A percentile compares a stretch with the other conserved stretches of the same genome.
These are phyloP conservation scores for Suhomyces bolitotheri DNA, from an alignment of 1,139 yeast species.

Conservation along the genomic window DNA sequence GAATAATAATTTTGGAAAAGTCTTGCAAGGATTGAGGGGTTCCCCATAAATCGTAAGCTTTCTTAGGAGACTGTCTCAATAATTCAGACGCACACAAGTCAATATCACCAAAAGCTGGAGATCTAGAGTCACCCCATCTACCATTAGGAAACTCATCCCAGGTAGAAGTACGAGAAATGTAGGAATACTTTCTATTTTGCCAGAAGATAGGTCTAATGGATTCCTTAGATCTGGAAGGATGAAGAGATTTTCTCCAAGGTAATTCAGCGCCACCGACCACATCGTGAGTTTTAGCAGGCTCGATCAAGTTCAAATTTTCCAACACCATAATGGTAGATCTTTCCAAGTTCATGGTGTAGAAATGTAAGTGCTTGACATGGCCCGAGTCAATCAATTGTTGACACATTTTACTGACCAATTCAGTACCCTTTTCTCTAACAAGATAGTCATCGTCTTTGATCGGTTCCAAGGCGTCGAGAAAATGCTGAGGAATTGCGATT, in stretches of 20 bases:
- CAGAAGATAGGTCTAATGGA: slow-evolving; percentile 92
- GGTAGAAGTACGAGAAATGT: slow-evolving; percentile 84
- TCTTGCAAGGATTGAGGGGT: slow-evolving; percentile 62
- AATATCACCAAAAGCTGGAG: slow-evolving; percentile 91
- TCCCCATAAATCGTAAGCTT: slow-evolving; percentile 87
- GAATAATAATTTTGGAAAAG: slow-evolving; percentile 59
- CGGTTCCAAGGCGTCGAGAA: slow-evolving; percentile 71
- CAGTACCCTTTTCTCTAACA: slow-evolving; percentile 85
- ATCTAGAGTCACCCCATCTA: slow-evolving; percentile 91
- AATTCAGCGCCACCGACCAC: slow-evolving; percentile 44
- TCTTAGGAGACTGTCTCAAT: slow-evolving; percentile 76
- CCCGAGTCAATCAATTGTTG: slow-evolving; percentile 68
- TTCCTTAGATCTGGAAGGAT: slow-evolving; percentile 79
- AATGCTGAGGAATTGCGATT: slow-evolving; percentile 73
- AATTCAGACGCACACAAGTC: slow-evolving; percentile 77
- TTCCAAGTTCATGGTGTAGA: slow-evolving; percentile 95
- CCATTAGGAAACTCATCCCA: slow-evolving; percentile 98
- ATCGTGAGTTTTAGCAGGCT: slow-evolving; percentile 42
- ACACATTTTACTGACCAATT: slow-evolving; percentile 84
- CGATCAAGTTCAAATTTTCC: slow-evolving; percentile 66
- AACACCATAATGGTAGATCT: slow-evolving; percentile 86
- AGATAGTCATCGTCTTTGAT: slow-evolving; percentile 86
- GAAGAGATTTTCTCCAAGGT: slow-evolving; percentile 91
- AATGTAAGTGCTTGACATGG: slow-evolving; percentile 80
- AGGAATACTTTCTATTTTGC: slow-evolving; percentile 91